A percentile compares a stretch with the other conserved stretches of the same genome.
Conservation (phyloP, 2,329 filamentous ascomycete genomes). For the Orbilia blumenaviensis region DNA sequence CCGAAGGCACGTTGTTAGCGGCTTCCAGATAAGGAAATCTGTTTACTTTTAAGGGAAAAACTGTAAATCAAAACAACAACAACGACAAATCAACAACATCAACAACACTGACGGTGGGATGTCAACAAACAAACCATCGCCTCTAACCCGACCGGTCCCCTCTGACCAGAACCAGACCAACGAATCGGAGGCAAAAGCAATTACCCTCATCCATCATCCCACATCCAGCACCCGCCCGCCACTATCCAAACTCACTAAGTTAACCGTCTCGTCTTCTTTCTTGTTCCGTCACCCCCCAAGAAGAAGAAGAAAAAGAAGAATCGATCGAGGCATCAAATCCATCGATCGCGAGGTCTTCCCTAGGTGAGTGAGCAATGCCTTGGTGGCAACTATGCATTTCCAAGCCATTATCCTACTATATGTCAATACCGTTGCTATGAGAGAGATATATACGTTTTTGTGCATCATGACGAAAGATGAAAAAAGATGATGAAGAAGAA, state of each 20-base stretch:
- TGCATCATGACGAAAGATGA: no score
- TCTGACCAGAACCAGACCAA: constrained; percentile 8
- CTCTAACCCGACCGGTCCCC: no score
- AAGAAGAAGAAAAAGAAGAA: no score
- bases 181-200: constrained; percentile 33
- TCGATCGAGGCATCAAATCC: neutral
- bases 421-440: neutral
- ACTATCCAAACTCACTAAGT: neutral
- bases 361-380: constrained; percentile 1
- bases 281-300: neutral
- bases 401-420: neutral
- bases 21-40: constrained; percentile 19
- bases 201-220: constrained; percentile 3
- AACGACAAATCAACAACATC: constrained; percentile 39
- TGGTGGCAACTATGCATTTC: neutral
- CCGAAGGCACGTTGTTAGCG: constrained; percentile 10
- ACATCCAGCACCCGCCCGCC: neutral
- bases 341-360: constrained; percentile 1
- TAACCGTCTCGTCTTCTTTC: neutral
- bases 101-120: constrained; percentile 3
- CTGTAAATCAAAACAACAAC: constrained; percentile 8
- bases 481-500: no score
- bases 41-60: constrained; percentile 28
- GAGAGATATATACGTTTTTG: neutral
- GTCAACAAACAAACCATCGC: neutral